Base-by-base conservation (phyloP, 495 filamentous ascomycete genomes). In the Penicillium tannophilum region DNA sequence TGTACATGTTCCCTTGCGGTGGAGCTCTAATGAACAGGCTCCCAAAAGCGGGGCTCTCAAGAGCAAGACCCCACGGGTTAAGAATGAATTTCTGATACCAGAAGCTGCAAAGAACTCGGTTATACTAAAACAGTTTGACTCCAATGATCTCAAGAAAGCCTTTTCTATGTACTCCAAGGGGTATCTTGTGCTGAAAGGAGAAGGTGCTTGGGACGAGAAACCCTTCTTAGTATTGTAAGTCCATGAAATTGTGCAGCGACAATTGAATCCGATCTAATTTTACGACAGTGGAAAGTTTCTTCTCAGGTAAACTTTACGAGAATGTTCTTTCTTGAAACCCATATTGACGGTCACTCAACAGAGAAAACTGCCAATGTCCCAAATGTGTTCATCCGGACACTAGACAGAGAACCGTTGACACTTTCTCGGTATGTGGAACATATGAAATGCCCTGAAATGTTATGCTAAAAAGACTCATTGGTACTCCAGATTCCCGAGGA, bases 291-390 rank as follows among this genome's bases (percentile, higher is more conserved):
- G 66, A 10, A 49, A 14, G 31, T 60, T 67, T 23, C 63, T 56
- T 41, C 57, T 70, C 12, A 65, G 67, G 67, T 70, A 3, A 55
- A 62, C 63, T 17, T 31, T 30, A 7, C 19, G 7, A 23, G 17
- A 11, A 24, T 46, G 7, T 3, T 24, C 8, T 11, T 10, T 23
- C 8, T 20, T 46, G 17, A 14, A 46, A n/a, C 16, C 10, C 8
- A 46, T 46, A 24, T 46, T 46, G 43, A 46, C 9, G 23, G 19
- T 24, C 12, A 2, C 3, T 14, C 43, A 24, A n/a, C 31, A 93
- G 92, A 63, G 92, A 96, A 54, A 90, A 92, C 65, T 96, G 92
- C 66, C 89, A 86, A 50, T 96, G 92, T 65, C 56, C 68, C 1
- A 68, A 76, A 49, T 97, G 92, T 69, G 78, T 91, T 10, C 86